Conservation (phyloP, 2,329 filamentous ascomycete species). For the Pseudopyricularia cyperi region DNA sequence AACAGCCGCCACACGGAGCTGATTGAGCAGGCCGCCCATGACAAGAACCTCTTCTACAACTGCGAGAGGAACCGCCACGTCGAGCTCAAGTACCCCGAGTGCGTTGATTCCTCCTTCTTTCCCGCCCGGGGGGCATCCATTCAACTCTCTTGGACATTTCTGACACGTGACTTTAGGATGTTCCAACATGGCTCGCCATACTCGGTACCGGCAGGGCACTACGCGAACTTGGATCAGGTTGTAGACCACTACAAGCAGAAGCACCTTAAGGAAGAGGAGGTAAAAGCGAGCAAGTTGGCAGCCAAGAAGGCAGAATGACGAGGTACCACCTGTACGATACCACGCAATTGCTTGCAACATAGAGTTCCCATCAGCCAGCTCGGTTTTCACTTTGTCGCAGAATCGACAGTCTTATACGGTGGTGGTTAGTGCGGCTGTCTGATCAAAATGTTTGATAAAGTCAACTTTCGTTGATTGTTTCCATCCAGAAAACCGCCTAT, state of each 20-base stretch:
- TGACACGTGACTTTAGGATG: constrained; percentile 22
- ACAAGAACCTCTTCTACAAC: constrained; percentile 41
- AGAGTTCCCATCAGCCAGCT: background rate
- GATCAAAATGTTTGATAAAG: too few relatives aligned
- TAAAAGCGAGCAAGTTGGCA: constrained; percentile 36
- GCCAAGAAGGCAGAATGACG: constrained; percentile 16
- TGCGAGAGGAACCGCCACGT: constrained; percentile 29
- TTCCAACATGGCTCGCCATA: constrained; percentile 35
- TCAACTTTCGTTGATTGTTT: too few relatives aligned
- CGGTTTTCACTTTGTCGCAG: too few relatives aligned
- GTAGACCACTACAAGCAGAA: constrained; percentile 43
- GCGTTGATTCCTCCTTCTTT: too few relatives aligned
- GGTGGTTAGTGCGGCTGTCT: too few relatives aligned
- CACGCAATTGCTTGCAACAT: background rate
- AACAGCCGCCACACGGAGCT: constrained; percentile 38
- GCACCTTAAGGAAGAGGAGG: constrained; percentile 40
- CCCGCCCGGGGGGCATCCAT: background rate
- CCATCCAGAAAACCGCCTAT: too few relatives aligned
- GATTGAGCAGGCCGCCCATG: constrained; percentile 42
- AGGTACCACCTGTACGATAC: background rate
- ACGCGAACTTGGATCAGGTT: constrained; percentile 39
- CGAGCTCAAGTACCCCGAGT: constrained; percentile 46
- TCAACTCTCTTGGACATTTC: too few relatives aligned
- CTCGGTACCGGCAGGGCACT: constrained; percentile 42
- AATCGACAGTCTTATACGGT: too few relatives aligned